Evolutionary conservation across 116 monocot species (phyloP).

Genomic region (Trichopus zeylanicus): DNA sequence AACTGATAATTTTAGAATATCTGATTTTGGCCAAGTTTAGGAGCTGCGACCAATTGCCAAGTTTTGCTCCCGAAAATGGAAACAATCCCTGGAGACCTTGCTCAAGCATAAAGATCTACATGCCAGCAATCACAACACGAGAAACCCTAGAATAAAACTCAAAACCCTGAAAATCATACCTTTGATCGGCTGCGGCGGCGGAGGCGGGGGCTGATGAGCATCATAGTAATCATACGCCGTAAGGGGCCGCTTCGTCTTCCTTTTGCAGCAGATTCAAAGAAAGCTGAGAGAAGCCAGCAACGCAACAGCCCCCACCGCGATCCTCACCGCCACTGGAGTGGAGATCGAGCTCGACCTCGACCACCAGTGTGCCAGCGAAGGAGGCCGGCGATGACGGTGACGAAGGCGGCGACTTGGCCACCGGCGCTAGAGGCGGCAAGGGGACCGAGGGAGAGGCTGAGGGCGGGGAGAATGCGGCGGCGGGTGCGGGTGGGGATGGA

Average conservation of each 20-base stretch:
- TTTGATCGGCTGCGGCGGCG: too few species aligned
- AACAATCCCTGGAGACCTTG: background rate
- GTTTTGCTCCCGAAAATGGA: background rate
- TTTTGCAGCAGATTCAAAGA: slow-evolving; percentile 18
- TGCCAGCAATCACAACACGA: background rate
- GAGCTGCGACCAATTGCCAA: background rate
- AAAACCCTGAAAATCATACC: slow-evolving; percentile 5
- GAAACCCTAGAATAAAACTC: too few species aligned
- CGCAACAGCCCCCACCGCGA: slow-evolving; percentile 19
- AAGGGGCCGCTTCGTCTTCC: slow-evolving; percentile 12
- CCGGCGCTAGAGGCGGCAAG: background rate
- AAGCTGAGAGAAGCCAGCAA: slow-evolving; percentile 8
- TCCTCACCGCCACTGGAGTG: slow-evolving; percentile 18
- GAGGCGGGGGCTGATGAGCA: slow-evolving; percentile 7
- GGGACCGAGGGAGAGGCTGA: background rate
- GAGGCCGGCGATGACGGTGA: background rate
- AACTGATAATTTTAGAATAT: background rate
- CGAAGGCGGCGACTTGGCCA: background rate
- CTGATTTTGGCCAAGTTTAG: background rate
- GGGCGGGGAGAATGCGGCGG: background rate
- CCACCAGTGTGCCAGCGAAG: slow-evolving; percentile 8
- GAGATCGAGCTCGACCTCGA: slow-evolving; percentile 17
- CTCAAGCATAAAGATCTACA: background rate
- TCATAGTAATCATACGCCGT: slow-evolving; percentile 11
- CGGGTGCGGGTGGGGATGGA: background rate